Evolutionary conservation across 192 early-diverging fungal genomes (phyloP).

Genomic region (Coemansia sp.): DNA sequence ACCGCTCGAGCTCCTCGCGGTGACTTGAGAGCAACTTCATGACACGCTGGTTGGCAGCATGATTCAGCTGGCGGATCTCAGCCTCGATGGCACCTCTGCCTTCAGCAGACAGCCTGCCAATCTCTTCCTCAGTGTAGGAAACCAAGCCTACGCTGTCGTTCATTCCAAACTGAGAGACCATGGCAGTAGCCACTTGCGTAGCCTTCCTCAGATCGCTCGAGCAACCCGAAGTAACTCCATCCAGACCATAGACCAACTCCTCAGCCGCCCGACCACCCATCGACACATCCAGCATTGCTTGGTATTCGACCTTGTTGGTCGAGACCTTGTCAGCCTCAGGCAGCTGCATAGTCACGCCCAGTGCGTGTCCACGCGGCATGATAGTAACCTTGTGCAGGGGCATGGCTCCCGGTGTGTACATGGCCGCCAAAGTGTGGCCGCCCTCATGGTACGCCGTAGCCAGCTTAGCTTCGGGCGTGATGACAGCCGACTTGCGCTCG

Average conservation of each 20-base stretch:
- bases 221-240: slow-evolving; percentile 94
- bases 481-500: slow-evolving; percentile 88
- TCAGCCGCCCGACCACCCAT: slow-evolving; percentile 99
- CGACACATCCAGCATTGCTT: slow-evolving; percentile 89
- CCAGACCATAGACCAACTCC: slow-evolving; percentile 91
- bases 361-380: slow-evolving; percentile 85
- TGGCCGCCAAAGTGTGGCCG: slow-evolving; percentile 93
- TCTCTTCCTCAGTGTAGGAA: slow-evolving; percentile 74
- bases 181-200: slow-evolving; percentile 82
- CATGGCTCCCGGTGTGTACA: slow-evolving; percentile 93
- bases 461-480: slow-evolving; percentile 83
- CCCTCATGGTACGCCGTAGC: slow-evolving; percentile 98
- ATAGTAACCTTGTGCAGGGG: slow-evolving; percentile 98
- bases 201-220: slow-evolving; percentile 90
- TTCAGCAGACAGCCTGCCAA: slow-evolving; percentile 63
- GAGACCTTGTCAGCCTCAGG: slow-evolving; percentile 88
- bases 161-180: slow-evolving; percentile 95
- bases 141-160: slow-evolving; percentile 89
- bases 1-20: slow-evolving; percentile 83
- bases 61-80: slow-evolving; percentile 78
- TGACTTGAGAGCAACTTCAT: slow-evolving; percentile 69
- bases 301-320: slow-evolving; percentile 76
- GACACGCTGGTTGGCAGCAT: slow-evolving; percentile 70
- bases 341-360: slow-evolving; percentile 86
- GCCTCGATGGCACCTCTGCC: slow-evolving; percentile 83